A percentile compares a stretch with the other conserved stretches of the same genome.
Evolutionary conservation across 2,329 filamentous ascomycete genomes (phyloP).

Genomic region (Trichoderma harzianum): DNA sequence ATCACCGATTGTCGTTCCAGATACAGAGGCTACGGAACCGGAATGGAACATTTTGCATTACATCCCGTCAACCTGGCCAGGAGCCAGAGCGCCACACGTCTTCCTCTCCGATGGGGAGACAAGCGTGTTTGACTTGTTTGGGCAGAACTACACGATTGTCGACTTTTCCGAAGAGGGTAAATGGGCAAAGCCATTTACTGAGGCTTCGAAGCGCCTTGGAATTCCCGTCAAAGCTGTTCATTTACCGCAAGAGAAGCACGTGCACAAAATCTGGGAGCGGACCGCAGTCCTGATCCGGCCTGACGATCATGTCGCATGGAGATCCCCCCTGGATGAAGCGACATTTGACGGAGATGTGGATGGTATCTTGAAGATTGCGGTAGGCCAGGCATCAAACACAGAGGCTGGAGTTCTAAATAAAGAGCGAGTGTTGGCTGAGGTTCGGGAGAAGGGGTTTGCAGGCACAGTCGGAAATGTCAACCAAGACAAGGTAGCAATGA

Average conservation of each 20-base stretch:
- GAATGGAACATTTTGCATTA: background rate
- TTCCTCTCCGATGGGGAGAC: constrained; percentile 2
- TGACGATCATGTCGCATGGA: background rate
- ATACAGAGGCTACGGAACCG: background rate
- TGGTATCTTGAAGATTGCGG: background rate
- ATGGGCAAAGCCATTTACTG: background rate
- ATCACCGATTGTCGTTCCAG: background rate
- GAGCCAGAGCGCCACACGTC: background rate
- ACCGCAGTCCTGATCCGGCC: background rate
- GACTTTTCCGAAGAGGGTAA: background rate
- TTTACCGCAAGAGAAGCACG: background rate
- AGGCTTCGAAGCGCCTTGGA: background rate
- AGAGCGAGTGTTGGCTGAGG: background rate
- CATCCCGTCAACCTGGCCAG: constrained; percentile 6
- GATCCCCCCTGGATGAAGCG: background rate
- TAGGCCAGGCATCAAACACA: background rate
- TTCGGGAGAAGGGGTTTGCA: background rate
- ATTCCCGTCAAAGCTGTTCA: background rate
- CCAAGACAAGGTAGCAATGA: background rate
- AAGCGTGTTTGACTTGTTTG: constrained; percentile 11
- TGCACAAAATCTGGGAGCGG: background rate
- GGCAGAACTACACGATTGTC: background rate
- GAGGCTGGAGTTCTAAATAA: background rate
- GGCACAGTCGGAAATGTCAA: background rate
- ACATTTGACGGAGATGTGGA: background rate